These are phyloP conservation scores for Macaranga tanarius DNA, from an alignment of 441 rosid genomes.

Conservation along the genomic window DNA sequence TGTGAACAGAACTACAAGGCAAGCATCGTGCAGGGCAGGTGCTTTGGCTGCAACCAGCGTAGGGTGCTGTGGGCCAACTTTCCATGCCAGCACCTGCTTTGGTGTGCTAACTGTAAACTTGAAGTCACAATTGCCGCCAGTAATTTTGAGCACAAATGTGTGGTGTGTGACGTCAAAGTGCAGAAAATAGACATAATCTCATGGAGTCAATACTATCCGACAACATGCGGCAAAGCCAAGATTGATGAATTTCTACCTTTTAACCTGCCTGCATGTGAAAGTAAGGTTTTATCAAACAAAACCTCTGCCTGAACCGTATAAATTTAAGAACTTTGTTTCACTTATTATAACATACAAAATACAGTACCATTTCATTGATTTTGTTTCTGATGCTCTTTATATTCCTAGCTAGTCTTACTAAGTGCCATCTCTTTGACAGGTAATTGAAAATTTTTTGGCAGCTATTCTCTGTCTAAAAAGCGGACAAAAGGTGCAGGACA, in stretches of 20 bases:
- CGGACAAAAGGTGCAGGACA: not conserved
- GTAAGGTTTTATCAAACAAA: slow-evolving; percentile 22
- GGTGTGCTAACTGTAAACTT: slow-evolving; percentile 67
- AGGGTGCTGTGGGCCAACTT: slow-evolving; percentile 56
- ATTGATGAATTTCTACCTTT: slow-evolving; percentile 27
- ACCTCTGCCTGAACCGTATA: not conserved
- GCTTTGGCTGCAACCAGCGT: slow-evolving; percentile 64
- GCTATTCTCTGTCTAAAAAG: slow-evolving; percentile 1
- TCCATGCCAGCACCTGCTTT: slow-evolving; percentile 71
- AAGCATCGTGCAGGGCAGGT: slow-evolving; percentile 43
- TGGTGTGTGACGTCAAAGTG: slow-evolving; percentile 62
- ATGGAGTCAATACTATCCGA: slow-evolving; percentile 11
- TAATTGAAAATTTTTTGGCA: slow-evolving; percentile 5
- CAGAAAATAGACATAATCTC: slow-evolving; percentile 41
- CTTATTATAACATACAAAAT: not conserved
- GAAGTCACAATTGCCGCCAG: slow-evolving; percentile 33
- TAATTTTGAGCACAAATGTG: slow-evolving; percentile 61
- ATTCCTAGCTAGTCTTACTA: not conserved
- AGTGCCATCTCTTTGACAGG: slow-evolving; percentile 15
- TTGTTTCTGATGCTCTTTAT: slow-evolving; percentile 1
- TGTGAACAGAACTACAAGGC: slow-evolving; percentile 53
- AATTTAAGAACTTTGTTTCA: not conserved
- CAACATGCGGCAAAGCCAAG: slow-evolving; percentile 9
- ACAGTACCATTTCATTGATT: not conserved
- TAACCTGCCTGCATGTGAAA: slow-evolving; percentile 3